A percentile compares a stretch with the other conserved stretches of the same genome.
Conservation (phyloP, 805 yeast species). For the Debaryomyces maramus region DNA sequence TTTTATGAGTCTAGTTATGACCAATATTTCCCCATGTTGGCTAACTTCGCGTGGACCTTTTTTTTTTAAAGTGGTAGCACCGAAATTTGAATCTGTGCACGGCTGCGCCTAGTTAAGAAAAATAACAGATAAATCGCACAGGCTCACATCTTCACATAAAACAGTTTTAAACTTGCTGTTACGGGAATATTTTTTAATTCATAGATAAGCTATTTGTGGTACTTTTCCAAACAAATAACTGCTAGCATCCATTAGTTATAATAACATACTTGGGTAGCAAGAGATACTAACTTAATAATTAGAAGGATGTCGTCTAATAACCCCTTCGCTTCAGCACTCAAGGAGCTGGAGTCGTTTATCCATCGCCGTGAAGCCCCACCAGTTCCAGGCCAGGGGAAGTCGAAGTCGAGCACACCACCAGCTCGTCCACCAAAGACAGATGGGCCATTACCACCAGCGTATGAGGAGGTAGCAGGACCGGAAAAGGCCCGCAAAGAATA, state of each 20-base stretch:
- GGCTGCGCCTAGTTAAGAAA: not conserved
- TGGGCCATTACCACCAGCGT: conserved; percentile 57
- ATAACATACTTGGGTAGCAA: no score
- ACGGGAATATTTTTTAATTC: no score
- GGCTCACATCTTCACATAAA: not conserved
- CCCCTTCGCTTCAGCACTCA: conserved; percentile 52
- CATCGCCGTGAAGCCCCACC: conserved; percentile 41
- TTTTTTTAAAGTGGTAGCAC: not conserved
- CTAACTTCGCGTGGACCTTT: no score
- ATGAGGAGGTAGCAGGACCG: conserved; percentile 66
- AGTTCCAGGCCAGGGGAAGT: conserved; percentile 17
- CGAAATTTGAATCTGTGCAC: not conserved
- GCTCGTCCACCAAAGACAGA: conserved; percentile 34
- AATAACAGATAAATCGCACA: not conserved
- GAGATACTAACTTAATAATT: conserved; percentile 15
- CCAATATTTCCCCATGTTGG: no score
- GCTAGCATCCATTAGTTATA: no score
- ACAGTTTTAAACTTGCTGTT: no score
- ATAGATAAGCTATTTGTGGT: no score
- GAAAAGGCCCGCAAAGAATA: conserved; percentile 43
- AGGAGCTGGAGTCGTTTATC: conserved; percentile 35
- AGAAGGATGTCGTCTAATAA: conserved; percentile 48
- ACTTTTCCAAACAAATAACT: no score
- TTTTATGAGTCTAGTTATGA: no score
- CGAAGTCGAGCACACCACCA: conserved; percentile 15